These are phyloP conservation scores for Mycena maculata DNA, from an alignment of 768 basidiomycete genomes.

Conservation along the genomic window DNA sequence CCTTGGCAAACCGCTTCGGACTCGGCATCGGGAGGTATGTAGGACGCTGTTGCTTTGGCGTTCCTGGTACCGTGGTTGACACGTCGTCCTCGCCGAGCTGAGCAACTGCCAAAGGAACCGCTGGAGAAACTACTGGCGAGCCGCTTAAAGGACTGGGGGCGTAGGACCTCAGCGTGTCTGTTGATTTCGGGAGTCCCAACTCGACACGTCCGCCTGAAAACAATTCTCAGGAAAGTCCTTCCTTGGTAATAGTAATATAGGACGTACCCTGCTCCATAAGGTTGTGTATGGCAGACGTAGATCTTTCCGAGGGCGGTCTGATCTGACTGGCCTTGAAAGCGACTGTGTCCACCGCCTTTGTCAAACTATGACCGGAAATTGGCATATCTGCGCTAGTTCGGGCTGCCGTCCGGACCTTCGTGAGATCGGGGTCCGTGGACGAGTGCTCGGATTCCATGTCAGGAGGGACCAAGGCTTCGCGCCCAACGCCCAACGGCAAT, in stretches of 20 bases:
- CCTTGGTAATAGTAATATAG: slow-evolving; percentile 28
- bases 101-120: neutral
- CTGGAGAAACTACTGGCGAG: slow-evolving; percentile 21
- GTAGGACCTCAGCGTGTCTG: slow-evolving; percentile 21
- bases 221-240: neutral
- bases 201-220: slow-evolving; percentile 67
- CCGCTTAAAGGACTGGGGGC: slow-evolving; percentile 19
- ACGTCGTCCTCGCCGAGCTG: neutral
- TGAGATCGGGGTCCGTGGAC: slow-evolving; percentile 31
- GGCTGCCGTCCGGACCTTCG: slow-evolving; percentile 36
- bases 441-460: slow-evolving; percentile 43
- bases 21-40: slow-evolving; percentile 37
- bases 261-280: slow-evolving; percentile 72
- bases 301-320: slow-evolving; percentile 43
- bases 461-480: slow-evolving; percentile 54
- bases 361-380: slow-evolving; percentile 38
- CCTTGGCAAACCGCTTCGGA: slow-evolving; percentile 29
- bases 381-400: slow-evolving; percentile 33
- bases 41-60: slow-evolving; percentile 17
- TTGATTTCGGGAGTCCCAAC: slow-evolving; percentile 55
- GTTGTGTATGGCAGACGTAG: slow-evolving; percentile 65
- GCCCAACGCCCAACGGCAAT: slow-evolving; percentile 77
- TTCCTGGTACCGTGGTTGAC: slow-evolving; percentile 9
- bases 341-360: slow-evolving; percentile 46
- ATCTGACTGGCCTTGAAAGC: slow-evolving; percentile 42